These are phyloP conservation scores for Botrytis squamosa DNA, from an alignment of 2,329 filamentous ascomycete genomes.

Conservation along the genomic window DNA sequence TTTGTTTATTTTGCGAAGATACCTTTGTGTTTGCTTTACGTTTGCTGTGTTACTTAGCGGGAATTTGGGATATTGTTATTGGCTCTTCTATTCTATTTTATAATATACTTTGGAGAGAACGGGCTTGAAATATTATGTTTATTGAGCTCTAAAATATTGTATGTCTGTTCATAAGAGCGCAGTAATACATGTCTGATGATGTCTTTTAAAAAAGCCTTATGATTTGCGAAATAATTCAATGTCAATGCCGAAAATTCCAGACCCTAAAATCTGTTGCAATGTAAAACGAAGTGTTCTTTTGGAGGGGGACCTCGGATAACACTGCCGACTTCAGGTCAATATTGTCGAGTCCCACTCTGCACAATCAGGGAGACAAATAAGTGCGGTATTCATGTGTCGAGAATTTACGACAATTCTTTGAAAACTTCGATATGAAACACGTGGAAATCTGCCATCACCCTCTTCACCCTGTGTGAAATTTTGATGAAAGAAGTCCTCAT, in stretches of 20 bases:
- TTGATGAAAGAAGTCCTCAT: too few relatives aligned
- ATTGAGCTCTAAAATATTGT: not conserved
- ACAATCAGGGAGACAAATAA: too few relatives aligned
- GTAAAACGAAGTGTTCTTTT: not conserved
- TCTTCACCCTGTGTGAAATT: too few relatives aligned
- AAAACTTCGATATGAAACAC: not conserved
- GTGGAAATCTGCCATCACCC: not conserved
- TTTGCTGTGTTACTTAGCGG: conserved; percentile 8
- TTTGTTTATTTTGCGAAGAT: not conserved
- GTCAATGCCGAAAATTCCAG: not conserved
- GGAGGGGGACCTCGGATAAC: not conserved
- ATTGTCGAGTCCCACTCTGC: too few relatives aligned
- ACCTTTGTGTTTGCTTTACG: not conserved
- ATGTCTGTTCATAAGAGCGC: not conserved
- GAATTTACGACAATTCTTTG: not conserved
- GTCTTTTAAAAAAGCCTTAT: not conserved
- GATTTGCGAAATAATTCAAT: not conserved
- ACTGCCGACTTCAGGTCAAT: not conserved
- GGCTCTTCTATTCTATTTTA: not conserved
- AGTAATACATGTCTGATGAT: not conserved
- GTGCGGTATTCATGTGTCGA: accelerated
- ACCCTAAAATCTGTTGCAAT: not conserved
- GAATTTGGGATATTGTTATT: not conserved
- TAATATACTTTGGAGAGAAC: not conserved
- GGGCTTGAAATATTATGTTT: not conserved